Conservation (phyloP, 2,329 filamentous ascomycete genomes). For the Aspergillus neoniger region DNA sequence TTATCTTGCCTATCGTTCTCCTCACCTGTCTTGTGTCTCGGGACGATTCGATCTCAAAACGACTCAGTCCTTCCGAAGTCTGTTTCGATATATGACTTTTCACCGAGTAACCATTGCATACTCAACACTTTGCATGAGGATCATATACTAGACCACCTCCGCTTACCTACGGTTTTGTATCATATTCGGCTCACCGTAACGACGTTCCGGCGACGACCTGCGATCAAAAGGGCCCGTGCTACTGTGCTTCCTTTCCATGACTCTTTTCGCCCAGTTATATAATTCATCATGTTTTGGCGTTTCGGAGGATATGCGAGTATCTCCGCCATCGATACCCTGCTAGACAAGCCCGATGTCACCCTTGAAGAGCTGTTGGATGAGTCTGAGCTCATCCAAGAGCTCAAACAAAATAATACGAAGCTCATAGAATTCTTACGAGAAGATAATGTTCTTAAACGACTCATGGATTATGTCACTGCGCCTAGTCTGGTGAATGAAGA, state of each 20-base stretch:
- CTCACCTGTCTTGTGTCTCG: constrained; percentile 10
- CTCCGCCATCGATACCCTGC: constrained; percentile 92
- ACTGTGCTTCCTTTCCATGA: constrained; percentile 37
- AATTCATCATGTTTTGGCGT: constrained; percentile 94
- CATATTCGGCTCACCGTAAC: constrained; percentile 31
- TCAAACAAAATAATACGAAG: constrained; percentile 97
- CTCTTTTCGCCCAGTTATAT: constrained; percentile 36
- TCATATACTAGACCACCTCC: constrained; percentile 19
- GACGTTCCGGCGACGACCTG: constrained; percentile 28
- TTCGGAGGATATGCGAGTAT: constrained; percentile 99
- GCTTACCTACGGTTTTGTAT: constrained; percentile 23
- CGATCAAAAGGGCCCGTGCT: constrained; percentile 23
- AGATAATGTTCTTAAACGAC: constrained; percentile 76
- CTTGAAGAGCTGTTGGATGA: constrained; percentile 96
- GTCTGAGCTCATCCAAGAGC: constrained; percentile 92
- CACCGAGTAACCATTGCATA: background rate
- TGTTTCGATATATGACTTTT: background rate
- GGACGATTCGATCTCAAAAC: constrained; percentile 16
- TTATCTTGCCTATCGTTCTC: constrained; percentile 21
- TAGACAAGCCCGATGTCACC: constrained; percentile 92
- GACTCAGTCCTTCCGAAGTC: constrained; percentile 7
- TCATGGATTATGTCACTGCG: constrained; percentile 89
- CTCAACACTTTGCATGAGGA: constrained; percentile 15
- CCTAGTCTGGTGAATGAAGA: constrained; percentile 60
- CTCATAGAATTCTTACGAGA: constrained; percentile 94